Base-by-base conservation (phyloP, 768 basidiomycete species). In the Pholiota molesta region DNA sequence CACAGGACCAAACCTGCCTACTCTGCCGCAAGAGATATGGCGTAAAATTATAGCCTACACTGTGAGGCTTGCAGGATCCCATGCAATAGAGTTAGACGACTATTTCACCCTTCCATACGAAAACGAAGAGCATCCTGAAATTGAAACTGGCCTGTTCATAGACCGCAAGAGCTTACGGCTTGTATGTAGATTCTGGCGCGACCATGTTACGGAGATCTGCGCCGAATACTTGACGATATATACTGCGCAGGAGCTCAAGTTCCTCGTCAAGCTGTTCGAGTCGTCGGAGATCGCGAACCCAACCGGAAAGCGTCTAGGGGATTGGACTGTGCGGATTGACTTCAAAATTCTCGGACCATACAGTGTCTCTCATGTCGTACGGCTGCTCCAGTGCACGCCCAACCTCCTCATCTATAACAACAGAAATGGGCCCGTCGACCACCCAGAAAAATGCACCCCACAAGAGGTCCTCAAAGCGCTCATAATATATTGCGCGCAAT, bases 331-430 rank as follows among this genome's bases (percentile, higher is more conserved):
- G 2, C 74, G 82, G 6, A 72, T 83, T 49, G 82, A 83, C 52
- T 73, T 82, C 45, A 71, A 69, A 5, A 75, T 83, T 45, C 66
- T 73, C 5, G 75, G 75, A 19, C 59, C 70, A 13, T 75, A 70
- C n/a, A 67, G 65, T 10, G 55, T 68, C 0, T 55, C 65, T 37
- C 62, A 70, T 51, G 70, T 80, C 21, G 67, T 74, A 11, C 77
- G 80, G 10, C 69, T 83, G 17, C 62, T 83, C 35, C 69, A 67
- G 14, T 75, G 74, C 59, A 79, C 79, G 0, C 81, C 81, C 7
- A 81, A 80, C 59, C 74, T 83, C 42, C 65, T 76, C 63, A 78
- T 80, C 35, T 82, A 80, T 60, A 63, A 75, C 65, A 80, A 79
- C 64, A 71, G 74, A 59, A 82, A 78, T 56, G 73, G 72, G 0